Evolutionary conservation across 1,139 yeast species (phyloP), one percentile per base, ranked within the genome.

Genomic region (Suhomyces guaymorum): DNA sequence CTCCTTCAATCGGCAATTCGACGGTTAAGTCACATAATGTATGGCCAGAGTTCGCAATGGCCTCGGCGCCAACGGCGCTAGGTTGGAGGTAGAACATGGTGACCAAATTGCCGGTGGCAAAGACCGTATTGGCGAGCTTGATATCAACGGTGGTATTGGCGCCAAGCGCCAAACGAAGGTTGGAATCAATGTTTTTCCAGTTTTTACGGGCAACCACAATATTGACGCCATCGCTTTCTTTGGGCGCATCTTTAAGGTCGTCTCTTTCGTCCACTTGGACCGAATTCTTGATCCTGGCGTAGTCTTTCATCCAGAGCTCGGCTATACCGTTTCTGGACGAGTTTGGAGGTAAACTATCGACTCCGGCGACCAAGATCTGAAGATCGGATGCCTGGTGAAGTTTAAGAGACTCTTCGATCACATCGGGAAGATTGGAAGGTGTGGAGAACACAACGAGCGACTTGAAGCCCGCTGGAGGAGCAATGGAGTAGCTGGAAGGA

Each of bases 321-420:
- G 75, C 61, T 6, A 73, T 52, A 0, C 78, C 80, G 41, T 66
- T 57, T 26, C 74, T 51, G 8, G 53, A 52, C 0, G 69, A 64
- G 29, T 57, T 52, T 13, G 68, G 70, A 6, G 47, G 54, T 10
- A 73, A 60, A 2, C 76, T 59, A 42, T 76, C 80, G 4, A 73
- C 62, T 7, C 79, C 76, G 0, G 75, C 78, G 9, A 70, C 74
- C 5, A 72, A 51, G 0, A 73, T 59, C 44, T 73, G 76, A n/a
- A 73, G 31, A 5, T 57, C 47, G 12, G 36, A 8, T 6, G 58
- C 50, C 28, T 59, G 55, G 43, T 56, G 49, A n/a, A 67, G 46
- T 1, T 48, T 40, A 6, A 69, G 59, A 10, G 72, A 48, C 32
- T 59, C 54, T 18, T 59, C 57, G 5, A 72, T 63, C 13, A 63